Percentiles rank a stretch among this genome's conserved stretches.
Conservation (phyloP, 768 basidiomycete species). For the Termitomyces sp. region DNA sequence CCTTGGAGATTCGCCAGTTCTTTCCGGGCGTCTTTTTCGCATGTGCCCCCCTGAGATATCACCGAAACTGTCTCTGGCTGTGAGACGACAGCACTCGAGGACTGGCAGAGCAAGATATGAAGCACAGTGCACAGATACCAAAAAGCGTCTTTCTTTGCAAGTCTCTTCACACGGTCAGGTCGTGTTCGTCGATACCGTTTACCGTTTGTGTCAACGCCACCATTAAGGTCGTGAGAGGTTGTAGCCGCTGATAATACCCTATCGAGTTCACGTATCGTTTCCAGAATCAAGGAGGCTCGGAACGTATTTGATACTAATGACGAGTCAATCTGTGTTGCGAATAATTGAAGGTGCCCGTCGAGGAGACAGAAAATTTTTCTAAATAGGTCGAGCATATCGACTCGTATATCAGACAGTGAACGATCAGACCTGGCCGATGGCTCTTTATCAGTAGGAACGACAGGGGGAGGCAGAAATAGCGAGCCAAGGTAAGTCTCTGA, state of each 20-base stretch:
- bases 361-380: constrained; percentile 17
- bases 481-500: constrained; percentile 12
- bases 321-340: constrained; percentile 5
- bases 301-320: constrained; percentile 15
- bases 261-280: constrained; percentile 33
- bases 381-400: constrained; percentile 23
- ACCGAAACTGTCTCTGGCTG: constrained; percentile 1
- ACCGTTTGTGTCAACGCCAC: not conserved
- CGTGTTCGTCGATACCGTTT: constrained; percentile 4
- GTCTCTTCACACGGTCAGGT: constrained; percentile 26
- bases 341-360: constrained; percentile 5
- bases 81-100: not conserved
- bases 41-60: not conserved
- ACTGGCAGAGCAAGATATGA: constrained; percentile 26
- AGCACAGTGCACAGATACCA: constrained; percentile 50
- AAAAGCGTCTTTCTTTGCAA: constrained; percentile 42
- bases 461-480: constrained; percentile 8
- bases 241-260: constrained; percentile 18
- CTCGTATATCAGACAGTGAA: constrained; percentile 20
- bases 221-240: not conserved
- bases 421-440: constrained; percentile 4
- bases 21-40: not conserved
- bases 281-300: constrained; percentile 29
- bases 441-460: constrained; percentile 4
- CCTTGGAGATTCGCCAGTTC: not conserved